Conservation (phyloP, 2,329 filamentous ascomycete species). For the Drechslerella coelobrocha region DNA sequence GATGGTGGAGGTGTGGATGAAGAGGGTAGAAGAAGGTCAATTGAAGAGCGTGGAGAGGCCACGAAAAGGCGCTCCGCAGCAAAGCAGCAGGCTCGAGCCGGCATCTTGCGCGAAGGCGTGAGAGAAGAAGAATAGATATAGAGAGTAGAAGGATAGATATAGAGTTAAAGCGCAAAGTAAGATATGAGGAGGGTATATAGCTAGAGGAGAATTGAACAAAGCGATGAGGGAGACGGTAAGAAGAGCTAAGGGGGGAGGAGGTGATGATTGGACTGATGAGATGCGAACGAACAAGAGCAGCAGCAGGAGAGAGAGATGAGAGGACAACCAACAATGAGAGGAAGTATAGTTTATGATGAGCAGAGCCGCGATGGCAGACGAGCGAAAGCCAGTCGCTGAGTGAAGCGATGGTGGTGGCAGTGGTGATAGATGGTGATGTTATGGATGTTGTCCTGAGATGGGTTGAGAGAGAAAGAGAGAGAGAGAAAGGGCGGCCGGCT, state of each 20-base stretch:
- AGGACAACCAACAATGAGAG: slow-evolving; percentile 53
- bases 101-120: slow-evolving; percentile 26
- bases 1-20: slow-evolving; percentile 24
- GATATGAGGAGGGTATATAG: slow-evolving; percentile 21
- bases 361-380: neutral
- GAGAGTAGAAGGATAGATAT: no score
- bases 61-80: slow-evolving; percentile 36
- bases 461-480: neutral
- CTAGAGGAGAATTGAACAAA: slow-evolving; percentile 4
- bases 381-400: slow-evolving; percentile 16
- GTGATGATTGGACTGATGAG: slow-evolving; percentile 27
- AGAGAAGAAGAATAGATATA: slow-evolving; percentile 18
- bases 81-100: slow-evolving; percentile 33
- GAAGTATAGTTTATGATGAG: neutral
- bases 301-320: slow-evolving; percentile 36
- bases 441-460: slow-evolving; percentile 17
- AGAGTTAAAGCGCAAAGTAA: slow-evolving; percentile 21
- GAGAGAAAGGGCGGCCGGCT: neutral
- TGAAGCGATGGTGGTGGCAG: slow-evolving; percentile 52
- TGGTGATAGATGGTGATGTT: slow-evolving; percentile 53
- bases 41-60: slow-evolving; percentile 12
- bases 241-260: no score
- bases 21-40: slow-evolving; percentile 8
- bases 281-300: slow-evolving; percentile 35
- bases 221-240: slow-evolving; percentile 13